phyloP scores from a whole-genome alignment of 2,329 filamentous ascomycete species.

The Penicillium italicum region DNA sequence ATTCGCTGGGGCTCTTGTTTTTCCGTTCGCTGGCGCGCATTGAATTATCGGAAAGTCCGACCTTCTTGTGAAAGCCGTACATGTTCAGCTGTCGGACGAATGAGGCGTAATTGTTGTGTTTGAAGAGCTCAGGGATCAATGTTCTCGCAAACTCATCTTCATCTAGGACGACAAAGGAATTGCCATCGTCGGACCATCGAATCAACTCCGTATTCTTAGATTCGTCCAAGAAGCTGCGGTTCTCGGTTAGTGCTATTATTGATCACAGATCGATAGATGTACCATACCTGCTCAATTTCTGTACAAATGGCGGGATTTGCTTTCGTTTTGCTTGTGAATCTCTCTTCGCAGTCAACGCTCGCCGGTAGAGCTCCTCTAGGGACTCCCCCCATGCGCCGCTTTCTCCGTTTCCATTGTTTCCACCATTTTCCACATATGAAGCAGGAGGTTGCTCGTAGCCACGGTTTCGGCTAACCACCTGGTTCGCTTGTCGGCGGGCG shows the following conservation, averaged over 20 bases:
- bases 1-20: conserved; percentile 97
- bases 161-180: conserved; percentile 93
- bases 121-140: conserved; percentile 71
- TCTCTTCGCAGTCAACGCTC: conserved; percentile 75
- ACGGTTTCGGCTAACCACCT: conserved; percentile 38
- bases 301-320: conserved; percentile 94
- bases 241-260: conserved; percentile 10
- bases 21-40: conserved; percentile 97
- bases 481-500: conserved; percentile 33
- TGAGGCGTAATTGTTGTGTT: conserved; percentile 75
- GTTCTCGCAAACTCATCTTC: conserved; percentile 83
- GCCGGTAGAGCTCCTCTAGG: conserved; percentile 73
- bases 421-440: conserved; percentile 29
- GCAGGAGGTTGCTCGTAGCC: conserved; percentile 38
- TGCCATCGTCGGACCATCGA: conserved; percentile 92
- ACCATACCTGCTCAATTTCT: conserved; percentile 90
- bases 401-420: conserved; percentile 21
- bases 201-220: conserved; percentile 92
- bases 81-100: conserved; percentile 70
- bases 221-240: conserved; percentile 79
- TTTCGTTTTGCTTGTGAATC: conserved; percentile 89
- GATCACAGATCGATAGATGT: not conserved
- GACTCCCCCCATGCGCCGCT: conserved; percentile 55
- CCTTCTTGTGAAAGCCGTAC: conserved; percentile 66
- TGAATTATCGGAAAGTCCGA: conserved; percentile 90